phyloP scores from a whole-genome alignment of 2,329 filamentous ascomycete species.

The Escovopsis weberi region DNA sequence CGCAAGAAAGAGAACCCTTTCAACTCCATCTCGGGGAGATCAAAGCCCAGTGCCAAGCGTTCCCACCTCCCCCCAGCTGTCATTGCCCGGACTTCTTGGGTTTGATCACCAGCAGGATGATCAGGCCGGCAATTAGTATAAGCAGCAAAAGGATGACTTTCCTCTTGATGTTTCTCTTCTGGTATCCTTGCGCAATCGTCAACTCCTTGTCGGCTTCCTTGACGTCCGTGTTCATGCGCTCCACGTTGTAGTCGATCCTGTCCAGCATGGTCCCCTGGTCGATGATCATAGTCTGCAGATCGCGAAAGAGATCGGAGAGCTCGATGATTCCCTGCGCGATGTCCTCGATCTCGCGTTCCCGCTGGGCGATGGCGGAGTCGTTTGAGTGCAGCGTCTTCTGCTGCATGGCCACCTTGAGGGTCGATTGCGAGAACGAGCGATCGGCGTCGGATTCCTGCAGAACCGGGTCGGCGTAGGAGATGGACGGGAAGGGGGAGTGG shows the following conservation, averaged over 20 bases:
- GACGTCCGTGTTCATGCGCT: constrained; percentile 85
- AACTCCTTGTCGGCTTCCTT: constrained; percentile 89
- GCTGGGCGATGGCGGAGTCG: constrained; percentile 74
- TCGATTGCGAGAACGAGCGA: constrained; percentile 78
- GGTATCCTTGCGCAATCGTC: constrained; percentile 75
- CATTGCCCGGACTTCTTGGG: constrained; percentile 40
- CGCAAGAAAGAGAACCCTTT: too few species aligned
- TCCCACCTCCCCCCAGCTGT: neutral
- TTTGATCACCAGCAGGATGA: constrained; percentile 73
- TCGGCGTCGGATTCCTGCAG: constrained; percentile 89
- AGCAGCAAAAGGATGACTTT: constrained; percentile 86
- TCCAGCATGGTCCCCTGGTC: constrained; percentile 85
- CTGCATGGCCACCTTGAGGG: constrained; percentile 64
- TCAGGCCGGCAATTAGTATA: constrained; percentile 69
- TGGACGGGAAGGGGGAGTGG: constrained; percentile 33
- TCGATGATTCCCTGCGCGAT: constrained; percentile 98
- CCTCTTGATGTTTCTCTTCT: constrained; percentile 74
- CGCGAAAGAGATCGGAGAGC: constrained; percentile 88
- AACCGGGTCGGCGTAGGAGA: constrained; percentile 65
- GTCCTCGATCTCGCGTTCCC: constrained; percentile 92
- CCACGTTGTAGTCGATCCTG: constrained; percentile 95
- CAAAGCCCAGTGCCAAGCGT: too few species aligned
- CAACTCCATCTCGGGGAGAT: too few species aligned
- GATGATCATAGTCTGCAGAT: constrained; percentile 90
- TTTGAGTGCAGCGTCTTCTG: constrained; percentile 56